phyloP scores from a whole-genome alignment of 2,329 filamentous ascomycete genomes.

The Xylariaceae sp. region DNA sequence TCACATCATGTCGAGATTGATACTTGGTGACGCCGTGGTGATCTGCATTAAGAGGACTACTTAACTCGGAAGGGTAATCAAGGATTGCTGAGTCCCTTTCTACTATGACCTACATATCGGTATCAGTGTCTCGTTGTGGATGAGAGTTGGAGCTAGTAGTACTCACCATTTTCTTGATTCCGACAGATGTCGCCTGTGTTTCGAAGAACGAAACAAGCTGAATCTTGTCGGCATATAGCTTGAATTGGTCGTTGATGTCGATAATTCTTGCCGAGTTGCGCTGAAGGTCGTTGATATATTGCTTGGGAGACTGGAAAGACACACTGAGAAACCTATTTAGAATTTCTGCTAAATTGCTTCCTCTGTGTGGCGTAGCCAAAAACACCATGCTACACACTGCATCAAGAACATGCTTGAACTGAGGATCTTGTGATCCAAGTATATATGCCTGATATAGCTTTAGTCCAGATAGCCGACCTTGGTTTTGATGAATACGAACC shows the following conservation, averaged over 20 bases:
- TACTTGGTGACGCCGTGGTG: conserved; percentile 1
- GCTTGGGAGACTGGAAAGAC: neutral
- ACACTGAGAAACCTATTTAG: neutral
- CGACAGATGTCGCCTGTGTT: neutral
- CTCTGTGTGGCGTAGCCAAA: neutral
- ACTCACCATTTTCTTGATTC: neutral
- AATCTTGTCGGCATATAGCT: neutral
- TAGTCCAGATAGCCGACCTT: conserved; percentile 22
- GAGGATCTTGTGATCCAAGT: neutral
- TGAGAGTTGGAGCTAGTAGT: neutral
- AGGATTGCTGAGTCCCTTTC: neutral
- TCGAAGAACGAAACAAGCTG: neutral
- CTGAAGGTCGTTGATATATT: conserved; percentile 1
- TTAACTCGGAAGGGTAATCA: neutral
- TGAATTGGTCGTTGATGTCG: conserved; percentile 2
- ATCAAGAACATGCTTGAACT: neutral
- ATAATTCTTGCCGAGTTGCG: neutral
- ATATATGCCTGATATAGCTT: neutral
- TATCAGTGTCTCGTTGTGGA: neutral
- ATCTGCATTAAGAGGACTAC: neutral
- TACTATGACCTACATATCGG: neutral
- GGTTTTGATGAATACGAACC: conserved; percentile 10
- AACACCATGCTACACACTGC: neutral
- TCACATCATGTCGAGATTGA: neutral
- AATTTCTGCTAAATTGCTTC: neutral